phyloP scores from a whole-genome alignment of 208 protist genomes.

The Acanthamoeba castellanii region DNA sequence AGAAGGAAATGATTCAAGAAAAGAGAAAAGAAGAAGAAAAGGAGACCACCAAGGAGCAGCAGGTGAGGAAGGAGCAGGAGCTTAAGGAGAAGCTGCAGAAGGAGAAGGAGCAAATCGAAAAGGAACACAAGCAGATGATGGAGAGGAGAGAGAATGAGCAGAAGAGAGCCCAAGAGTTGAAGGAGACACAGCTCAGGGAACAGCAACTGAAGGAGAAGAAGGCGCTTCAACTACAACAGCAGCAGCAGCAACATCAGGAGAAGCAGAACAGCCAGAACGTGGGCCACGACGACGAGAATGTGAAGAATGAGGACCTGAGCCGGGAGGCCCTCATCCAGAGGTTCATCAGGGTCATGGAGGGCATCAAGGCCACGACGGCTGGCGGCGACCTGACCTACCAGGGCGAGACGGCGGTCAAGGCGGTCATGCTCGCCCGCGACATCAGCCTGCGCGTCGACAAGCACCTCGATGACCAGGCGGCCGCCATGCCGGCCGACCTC shows the following conservation, averaged over 20 bases:
- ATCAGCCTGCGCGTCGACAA: neutral
- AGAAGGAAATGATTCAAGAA: neutral
- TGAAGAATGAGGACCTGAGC: neutral
- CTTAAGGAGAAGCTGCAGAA: neutral
- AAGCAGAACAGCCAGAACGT: neutral
- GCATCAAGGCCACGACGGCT: neutral
- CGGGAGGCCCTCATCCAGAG: neutral
- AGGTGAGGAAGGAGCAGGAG: neutral
- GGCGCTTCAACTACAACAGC: neutral
- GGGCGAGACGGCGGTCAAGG: neutral
- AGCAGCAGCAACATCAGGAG: neutral
- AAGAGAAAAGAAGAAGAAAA: neutral
- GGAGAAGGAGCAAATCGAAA: neutral
- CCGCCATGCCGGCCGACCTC: neutral
- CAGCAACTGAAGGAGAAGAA: neutral
- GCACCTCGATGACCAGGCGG: neutral
- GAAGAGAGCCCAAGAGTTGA: neutral
- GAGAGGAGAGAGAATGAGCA: neutral
- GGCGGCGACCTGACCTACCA: neutral
- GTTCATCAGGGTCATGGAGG: slow-evolving; percentile 1
- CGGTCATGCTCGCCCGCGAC: neutral
- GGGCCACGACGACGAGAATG: neutral
- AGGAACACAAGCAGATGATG: neutral
- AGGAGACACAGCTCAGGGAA: neutral
- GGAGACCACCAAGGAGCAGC: neutral